These are phyloP conservation scores for Cutaneotrichosporon cutaneum DNA, from an alignment of 1,284 basidiomycete species.

Conservation along the genomic window DNA sequence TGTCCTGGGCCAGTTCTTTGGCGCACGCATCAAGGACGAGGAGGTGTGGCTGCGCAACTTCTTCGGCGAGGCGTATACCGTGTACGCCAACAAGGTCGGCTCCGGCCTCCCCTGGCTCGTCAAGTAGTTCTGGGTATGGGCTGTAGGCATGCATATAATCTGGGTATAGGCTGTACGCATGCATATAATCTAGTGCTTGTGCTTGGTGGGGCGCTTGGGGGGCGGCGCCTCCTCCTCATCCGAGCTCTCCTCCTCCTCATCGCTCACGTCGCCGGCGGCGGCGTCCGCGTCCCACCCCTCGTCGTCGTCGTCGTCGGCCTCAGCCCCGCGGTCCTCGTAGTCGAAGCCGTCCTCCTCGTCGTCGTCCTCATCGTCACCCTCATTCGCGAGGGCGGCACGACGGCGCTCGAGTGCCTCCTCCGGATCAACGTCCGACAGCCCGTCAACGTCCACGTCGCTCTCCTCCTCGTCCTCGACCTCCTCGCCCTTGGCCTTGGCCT, in stretches of 20 bases:
- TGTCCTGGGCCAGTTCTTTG: slow-evolving; percentile 84
- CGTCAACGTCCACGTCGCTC: slow-evolving; percentile 52
- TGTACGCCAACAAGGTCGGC: slow-evolving; percentile 67
- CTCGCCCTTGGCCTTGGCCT: slow-evolving; percentile 40
- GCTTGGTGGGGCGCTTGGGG: slow-evolving; percentile 17
- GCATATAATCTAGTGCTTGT: not conserved
- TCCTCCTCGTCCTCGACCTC: slow-evolving; percentile 50
- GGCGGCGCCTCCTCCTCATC: slow-evolving; percentile 39
- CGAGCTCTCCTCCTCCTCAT: slow-evolving; percentile 42
- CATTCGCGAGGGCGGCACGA: slow-evolving; percentile 32
- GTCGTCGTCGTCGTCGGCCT: slow-evolving; percentile 60
- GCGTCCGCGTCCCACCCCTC: slow-evolving; percentile 53
- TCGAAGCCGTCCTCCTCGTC: slow-evolving; percentile 46
- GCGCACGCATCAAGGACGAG: slow-evolving; percentile 72
- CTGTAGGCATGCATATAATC: slow-evolving; percentile 6
- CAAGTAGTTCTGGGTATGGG: slow-evolving; percentile 7
- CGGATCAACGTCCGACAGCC: slow-evolving; percentile 52
- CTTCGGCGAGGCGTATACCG: slow-evolving; percentile 75
- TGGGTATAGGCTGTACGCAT: too few relatives aligned
- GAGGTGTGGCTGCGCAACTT: slow-evolving; percentile 70
- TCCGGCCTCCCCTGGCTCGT: slow-evolving; percentile 63
- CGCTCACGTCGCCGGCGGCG: slow-evolving; percentile 56
- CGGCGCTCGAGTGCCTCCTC: slow-evolving; percentile 48
- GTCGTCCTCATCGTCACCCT: slow-evolving; percentile 43
- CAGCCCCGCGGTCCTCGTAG: slow-evolving; percentile 56